These are phyloP conservation scores for Paratinospora sagittata DNA, from an alignment of 164 flowering plant species.

Conservation along the genomic window DNA sequence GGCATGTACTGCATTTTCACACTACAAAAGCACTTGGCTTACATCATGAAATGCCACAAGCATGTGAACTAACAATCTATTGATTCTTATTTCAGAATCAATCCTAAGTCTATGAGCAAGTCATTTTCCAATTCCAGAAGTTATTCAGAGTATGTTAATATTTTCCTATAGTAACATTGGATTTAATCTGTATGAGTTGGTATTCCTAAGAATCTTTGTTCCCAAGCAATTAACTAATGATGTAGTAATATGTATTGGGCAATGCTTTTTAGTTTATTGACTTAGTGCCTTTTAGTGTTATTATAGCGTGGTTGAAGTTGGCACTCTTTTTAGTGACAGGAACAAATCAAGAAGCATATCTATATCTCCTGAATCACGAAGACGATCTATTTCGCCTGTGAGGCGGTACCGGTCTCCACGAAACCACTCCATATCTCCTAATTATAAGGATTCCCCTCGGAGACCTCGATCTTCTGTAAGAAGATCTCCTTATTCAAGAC, in stretches of 20 bases:
- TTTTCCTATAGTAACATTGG: background rate
- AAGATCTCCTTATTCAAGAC: slow-evolving; percentile 36
- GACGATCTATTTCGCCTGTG: slow-evolving; percentile 47
- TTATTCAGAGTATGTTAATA: slow-evolving; percentile 40
- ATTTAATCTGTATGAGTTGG: background rate
- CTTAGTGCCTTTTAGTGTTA: background rate
- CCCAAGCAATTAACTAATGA: background rate
- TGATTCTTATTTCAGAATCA: slow-evolving; percentile 27
- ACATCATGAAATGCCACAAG: background rate
- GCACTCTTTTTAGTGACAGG: slow-evolving; percentile 28
- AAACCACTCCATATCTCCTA: slow-evolving; percentile 53
- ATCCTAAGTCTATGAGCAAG: slow-evolving; percentile 43
- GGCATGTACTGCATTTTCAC: background rate
- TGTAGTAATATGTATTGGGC: background rate
- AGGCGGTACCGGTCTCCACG: slow-evolving; percentile 35
- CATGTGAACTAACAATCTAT: background rate
- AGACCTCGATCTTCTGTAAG: slow-evolving; percentile 42
- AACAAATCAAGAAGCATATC: slow-evolving; percentile 60
- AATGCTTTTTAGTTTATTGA: background rate
- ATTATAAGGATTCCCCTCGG: slow-evolving; percentile 36
- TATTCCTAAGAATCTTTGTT: background rate
- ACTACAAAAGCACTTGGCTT: background rate
- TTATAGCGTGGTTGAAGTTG: background rate
- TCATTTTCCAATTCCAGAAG: slow-evolving; percentile 57
- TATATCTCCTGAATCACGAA: slow-evolving; percentile 43